These are phyloP conservation scores for Ophiorrhiza pumila DNA, from an alignment of 257 asterid species.

Conservation along the genomic window DNA sequence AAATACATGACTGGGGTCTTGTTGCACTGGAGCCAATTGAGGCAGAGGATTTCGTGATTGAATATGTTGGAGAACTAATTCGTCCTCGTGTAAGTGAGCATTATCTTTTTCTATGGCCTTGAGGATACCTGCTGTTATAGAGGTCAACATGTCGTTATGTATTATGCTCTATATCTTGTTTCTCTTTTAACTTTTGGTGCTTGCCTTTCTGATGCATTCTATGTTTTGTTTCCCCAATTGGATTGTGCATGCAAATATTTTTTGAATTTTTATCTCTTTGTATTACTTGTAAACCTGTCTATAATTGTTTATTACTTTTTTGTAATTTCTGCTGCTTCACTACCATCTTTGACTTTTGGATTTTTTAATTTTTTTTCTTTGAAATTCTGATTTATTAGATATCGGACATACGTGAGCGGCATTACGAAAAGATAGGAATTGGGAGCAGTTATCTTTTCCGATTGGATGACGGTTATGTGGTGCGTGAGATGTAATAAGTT, in stretches of 20 bases:
- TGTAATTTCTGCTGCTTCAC: not conserved
- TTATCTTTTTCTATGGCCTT: not conserved
- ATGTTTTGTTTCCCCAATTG: not conserved
- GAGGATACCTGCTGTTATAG: not conserved
- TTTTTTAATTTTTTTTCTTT: slow-evolving; percentile 8
- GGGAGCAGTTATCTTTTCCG: slow-evolving; percentile 99
- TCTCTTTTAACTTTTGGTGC: not conserved
- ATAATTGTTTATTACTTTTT: not conserved
- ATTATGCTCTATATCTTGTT: not conserved
- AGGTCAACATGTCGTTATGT: not conserved
- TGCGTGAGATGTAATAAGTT: slow-evolving; percentile 28
- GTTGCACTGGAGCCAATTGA: slow-evolving; percentile 94
- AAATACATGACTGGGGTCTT: slow-evolving; percentile 98
- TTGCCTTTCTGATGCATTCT: not conserved
- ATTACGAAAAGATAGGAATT: slow-evolving; percentile 91
- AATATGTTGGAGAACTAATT: slow-evolving; percentile 97
- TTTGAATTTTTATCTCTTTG: not conserved
- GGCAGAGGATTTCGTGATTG: slow-evolving; percentile 97
- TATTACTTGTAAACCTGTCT: not conserved
- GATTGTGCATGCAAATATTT: not conserved
- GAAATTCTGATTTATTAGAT: slow-evolving; percentile 37
- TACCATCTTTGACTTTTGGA: not conserved
- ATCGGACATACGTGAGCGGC: slow-evolving; percentile 89
- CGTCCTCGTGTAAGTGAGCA: slow-evolving; percentile 74
- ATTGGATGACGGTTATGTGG: slow-evolving; percentile 99